phyloP scores from a whole-genome alignment of 345 rosid genomes.

The Aquilaria malaccensis region DNA sequence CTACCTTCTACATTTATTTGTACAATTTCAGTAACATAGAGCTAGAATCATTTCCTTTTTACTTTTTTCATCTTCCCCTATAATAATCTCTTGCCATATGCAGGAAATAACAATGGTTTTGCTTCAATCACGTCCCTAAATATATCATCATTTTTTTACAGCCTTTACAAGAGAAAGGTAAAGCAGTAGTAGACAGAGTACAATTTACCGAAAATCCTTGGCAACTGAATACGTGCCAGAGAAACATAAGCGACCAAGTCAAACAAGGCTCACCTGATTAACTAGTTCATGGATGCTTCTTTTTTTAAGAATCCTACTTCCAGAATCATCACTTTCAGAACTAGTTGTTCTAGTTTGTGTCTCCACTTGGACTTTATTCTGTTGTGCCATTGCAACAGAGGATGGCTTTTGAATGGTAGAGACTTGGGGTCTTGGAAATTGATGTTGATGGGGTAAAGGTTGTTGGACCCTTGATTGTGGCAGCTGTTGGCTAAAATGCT shows the following conservation, averaged over 20 bases:
- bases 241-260: neutral
- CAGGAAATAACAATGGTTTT: too few species aligned
- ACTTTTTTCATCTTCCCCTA: too few species aligned
- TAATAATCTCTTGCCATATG: too few species aligned
- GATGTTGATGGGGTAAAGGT: conserved; percentile 57
- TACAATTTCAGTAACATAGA: too few species aligned
- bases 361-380: conserved; percentile 35
- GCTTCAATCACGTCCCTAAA: too few species aligned
- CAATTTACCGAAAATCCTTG: too few species aligned
- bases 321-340: conserved; percentile 48
- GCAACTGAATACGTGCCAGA: too few species aligned
- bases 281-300: conserved; percentile 84
- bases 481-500: conserved; percentile 48
- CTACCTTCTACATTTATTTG: too few species aligned
- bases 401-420: conserved; percentile 45
- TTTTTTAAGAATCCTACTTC: conserved; percentile 67
- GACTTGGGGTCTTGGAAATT: conserved; percentile 35
- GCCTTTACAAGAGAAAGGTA: too few species aligned
- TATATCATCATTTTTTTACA: too few species aligned
- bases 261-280: conserved; percentile 52
- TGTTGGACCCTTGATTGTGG: conserved; percentile 46
- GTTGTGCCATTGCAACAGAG: conserved; percentile 37
- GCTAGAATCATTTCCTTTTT: too few species aligned
- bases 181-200: too few species aligned
- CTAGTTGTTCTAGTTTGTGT: conserved; percentile 38